Conservation (phyloP, 1,284 basidiomycete genomes). For the Cerioporus squamosus region DNA sequence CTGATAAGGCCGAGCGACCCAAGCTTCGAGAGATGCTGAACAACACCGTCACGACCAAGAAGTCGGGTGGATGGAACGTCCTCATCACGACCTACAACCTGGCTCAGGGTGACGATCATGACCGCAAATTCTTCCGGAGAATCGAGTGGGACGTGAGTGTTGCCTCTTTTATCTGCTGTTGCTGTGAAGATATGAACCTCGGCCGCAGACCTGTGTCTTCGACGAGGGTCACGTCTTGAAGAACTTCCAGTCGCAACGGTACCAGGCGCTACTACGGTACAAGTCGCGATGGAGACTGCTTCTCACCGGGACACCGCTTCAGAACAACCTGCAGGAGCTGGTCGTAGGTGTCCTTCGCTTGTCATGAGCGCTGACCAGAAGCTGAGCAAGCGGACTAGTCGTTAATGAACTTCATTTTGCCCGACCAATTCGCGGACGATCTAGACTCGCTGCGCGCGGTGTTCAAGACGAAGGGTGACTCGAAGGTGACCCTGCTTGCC, state of each 20-base stretch:
- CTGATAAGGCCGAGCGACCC: conserved; percentile 87
- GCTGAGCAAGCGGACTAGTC: conserved; percentile 58
- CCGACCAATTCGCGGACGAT: conserved; percentile 83
- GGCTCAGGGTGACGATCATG: conserved; percentile 85
- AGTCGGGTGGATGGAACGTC: conserved; percentile 82
- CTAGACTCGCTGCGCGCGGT: conserved; percentile 87
- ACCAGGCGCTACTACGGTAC: conserved; percentile 87
- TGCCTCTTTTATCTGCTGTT: neutral
- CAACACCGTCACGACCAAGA: conserved; percentile 38
- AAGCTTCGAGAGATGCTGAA: conserved; percentile 72
- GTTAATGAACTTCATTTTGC: conserved; percentile 97
- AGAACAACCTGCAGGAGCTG: conserved; percentile 92
- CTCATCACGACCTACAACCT: conserved; percentile 97
- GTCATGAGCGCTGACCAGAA: neutral
- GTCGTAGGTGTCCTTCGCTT: conserved; percentile 64
- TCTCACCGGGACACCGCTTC: conserved; percentile 95
- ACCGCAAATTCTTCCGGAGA: conserved; percentile 91
- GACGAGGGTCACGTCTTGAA: conserved; percentile 98
- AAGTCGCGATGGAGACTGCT: conserved; percentile 90
- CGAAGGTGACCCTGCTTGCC: conserved; percentile 85
- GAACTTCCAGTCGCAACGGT: conserved; percentile 96
- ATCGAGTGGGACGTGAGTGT: conserved; percentile 88
- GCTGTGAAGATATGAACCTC: neutral
- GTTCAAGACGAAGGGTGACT: conserved; percentile 94
- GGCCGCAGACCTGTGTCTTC: conserved; percentile 80